Evolutionary conservation across 2,329 filamentous ascomycete species (phyloP), one percentile per base, ranked within the genome.

Genomic region (Didymella keratinophila): DNA sequence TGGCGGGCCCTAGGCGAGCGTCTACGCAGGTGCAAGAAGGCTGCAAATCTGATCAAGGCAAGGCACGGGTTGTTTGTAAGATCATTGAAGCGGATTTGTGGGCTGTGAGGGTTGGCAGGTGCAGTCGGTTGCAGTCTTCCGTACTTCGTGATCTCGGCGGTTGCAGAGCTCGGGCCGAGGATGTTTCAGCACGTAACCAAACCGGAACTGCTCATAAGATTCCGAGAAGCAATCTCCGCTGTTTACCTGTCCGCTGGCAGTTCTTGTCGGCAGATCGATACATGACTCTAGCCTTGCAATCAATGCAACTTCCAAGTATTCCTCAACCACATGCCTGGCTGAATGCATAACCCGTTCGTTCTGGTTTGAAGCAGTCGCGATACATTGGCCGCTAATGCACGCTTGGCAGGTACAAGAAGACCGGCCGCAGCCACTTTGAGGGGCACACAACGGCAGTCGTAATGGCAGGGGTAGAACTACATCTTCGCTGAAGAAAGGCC

Each of bases 1-100:
- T 11, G 57, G 57, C 23, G 61, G 62, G 2, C 60, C 63, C 2
- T 51, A 61, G 49, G 60, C 62, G 11, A 68, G 57, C 16, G 25
- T 47, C 7, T 41, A 53, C 14, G 42, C 42, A 42, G 16, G 37
- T 4, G 50, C 41, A 8, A 39, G n/a, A 20, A 39, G 36, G 36
- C 18, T 39, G 42, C 42, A 39, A 34, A 41, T 14, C 3, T 41
- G 23, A 41, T 41, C 32, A 23, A 41, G 18, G 7, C 14, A 21
- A 36, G 34, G 27, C 36, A 43, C 14, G 21, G 27, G 8, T n/a
- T 55, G 34, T 20, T 20, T 14, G 6, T 25, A 11, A 45, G 10
- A 34, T 16, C 20, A 10, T 14, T 1, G 4, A 0, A 37, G 5
- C 14, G 11, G 23, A 14, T 2, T 44, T 14, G 16, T 27, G 16